phyloP scores from a whole-genome alignment of 2,329 filamentous ascomycete species.

The Fusarium citri region DNA sequence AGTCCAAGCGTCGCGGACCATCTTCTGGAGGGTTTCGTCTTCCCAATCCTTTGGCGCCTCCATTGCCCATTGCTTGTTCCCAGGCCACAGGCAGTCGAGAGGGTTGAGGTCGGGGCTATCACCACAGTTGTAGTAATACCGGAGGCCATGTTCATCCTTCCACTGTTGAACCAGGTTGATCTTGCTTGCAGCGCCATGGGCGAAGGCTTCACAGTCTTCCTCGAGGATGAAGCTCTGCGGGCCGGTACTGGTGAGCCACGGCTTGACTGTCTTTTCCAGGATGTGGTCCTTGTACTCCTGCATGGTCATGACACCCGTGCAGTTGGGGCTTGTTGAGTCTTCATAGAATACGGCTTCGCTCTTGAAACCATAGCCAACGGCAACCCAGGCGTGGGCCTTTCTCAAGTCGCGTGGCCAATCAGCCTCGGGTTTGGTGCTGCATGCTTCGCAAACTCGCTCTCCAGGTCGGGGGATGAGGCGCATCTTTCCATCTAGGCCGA shows the following conservation, averaged over 20 bases:
- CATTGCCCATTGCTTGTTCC: slow-evolving; percentile 50
- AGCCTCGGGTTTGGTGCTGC: slow-evolving; percentile 40
- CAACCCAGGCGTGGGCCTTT: slow-evolving; percentile 52
- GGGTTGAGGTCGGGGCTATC: slow-evolving; percentile 54
- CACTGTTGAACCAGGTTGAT: slow-evolving; percentile 52
- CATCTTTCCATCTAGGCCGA: slow-evolving; percentile 53
- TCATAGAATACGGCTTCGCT: slow-evolving; percentile 55
- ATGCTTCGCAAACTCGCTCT: slow-evolving; percentile 50
- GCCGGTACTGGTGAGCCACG: slow-evolving; percentile 46
- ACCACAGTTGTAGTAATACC: slow-evolving; percentile 52
- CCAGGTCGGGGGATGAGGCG: slow-evolving; percentile 51
- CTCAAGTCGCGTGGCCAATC: slow-evolving; percentile 51
- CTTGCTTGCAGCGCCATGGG: slow-evolving; percentile 52
- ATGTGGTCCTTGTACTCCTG: slow-evolving; percentile 51
- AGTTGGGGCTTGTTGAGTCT: slow-evolving; percentile 50
- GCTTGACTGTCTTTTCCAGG: slow-evolving; percentile 50
- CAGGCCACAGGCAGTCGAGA: slow-evolving; percentile 52
- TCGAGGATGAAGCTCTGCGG: slow-evolving; percentile 49
- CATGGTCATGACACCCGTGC: slow-evolving; percentile 50
- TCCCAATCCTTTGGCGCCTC: slow-evolving; percentile 50
- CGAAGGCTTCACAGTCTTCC: slow-evolving; percentile 52
- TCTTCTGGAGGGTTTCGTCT: slow-evolving; percentile 48
- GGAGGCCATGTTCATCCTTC: slow-evolving; percentile 51
- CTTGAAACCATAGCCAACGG: slow-evolving; percentile 53
- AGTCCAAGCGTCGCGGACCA: slow-evolving; percentile 49